Evolutionary conservation across 176 grass and related monocot genomes (phyloP), one percentile per base, ranked within the genome.

Genomic region (Tuctoria greenei): DNA sequence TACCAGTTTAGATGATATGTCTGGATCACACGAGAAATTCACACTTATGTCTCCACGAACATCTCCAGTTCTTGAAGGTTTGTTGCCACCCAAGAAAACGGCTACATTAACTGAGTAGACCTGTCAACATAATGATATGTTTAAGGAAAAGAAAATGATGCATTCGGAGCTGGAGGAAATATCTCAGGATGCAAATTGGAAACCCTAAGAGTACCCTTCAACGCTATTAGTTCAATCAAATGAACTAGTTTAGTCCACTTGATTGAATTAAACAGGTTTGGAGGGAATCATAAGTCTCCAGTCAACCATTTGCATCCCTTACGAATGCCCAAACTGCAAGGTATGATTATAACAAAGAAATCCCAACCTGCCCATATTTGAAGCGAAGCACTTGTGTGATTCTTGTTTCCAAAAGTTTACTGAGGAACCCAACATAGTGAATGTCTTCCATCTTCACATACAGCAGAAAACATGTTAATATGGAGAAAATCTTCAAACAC

Each of bases 351-450:
- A 71, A 65, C 40, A 17, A 82, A 39, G 81, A 85, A 18, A 49
- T 83, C 60, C 47, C 76, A 75, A 93, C 95, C 92, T 99, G 95
- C 5, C 95, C 95, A 90, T 95, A 93, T 84, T 99, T 99, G 80
- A 99, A 99, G 35, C 91, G 91, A 70, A 99, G 95, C 66, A 99
- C 91, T 92, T 95, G 95, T 89, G 95, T 92, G 63, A 99, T 95
- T 90, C 63, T 99, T 74, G 89, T 95, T 80, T 99, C 95, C 47
- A 99, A 75, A 90, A 99, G 95, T 88, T 99, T 99, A 90, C 85
- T 90, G 27, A 95, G 65, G 84, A 99, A 99, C 38, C 95, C 95
- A 80, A 95, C 83, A 80, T 88, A 90, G 76, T 95, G 95, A 77
- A 99, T 99, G 82, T 99, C 95, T 87, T 99, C 87, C 39, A 85